A percentile compares a stretch with the other conserved stretches of the same genome.
Evolutionary conservation across 495 filamentous ascomycete genomes (phyloP).

Genomic region (Coniosporium apollinis): DNA sequence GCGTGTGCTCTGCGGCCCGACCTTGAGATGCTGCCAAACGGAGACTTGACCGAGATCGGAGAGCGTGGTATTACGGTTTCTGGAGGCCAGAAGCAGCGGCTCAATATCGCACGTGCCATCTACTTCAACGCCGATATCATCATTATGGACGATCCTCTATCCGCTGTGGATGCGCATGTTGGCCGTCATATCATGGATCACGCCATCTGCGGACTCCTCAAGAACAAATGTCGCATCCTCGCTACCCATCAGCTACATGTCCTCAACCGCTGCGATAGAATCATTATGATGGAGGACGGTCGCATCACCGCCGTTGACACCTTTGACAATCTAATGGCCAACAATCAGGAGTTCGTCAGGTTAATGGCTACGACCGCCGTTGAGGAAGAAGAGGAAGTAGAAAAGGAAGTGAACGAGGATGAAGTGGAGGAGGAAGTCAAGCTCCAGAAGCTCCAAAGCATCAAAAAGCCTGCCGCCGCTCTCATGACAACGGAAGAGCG

Average conservation of each 20-base stretch:
- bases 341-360: slow-evolving; percentile 54
- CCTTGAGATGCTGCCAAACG: slow-evolving; percentile 56
- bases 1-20: slow-evolving; percentile 58
- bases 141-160: slow-evolving; percentile 36
- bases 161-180: slow-evolving; percentile 36
- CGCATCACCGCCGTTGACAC: slow-evolving; percentile 71
- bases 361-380: slow-evolving; percentile 72
- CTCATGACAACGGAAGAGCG: slow-evolving; percentile 90
- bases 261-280: slow-evolving; percentile 71
- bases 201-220: slow-evolving; percentile 77
- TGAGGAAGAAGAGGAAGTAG: slow-evolving; percentile 42
- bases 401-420: slow-evolving; percentile 26
- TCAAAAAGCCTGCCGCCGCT: slow-evolving; percentile 35
- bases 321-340: slow-evolving; percentile 66
- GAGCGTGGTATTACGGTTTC: slow-evolving; percentile 68
- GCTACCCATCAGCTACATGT: slow-evolving; percentile 94
- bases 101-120: slow-evolving; percentile 43
- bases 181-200: slow-evolving; percentile 93
- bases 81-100: slow-evolving; percentile 68
- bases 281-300: slow-evolving; percentile 82
- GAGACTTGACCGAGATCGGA: slow-evolving; percentile 61
- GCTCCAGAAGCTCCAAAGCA: slow-evolving; percentile 36
- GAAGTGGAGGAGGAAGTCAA: slow-evolving; percentile 30
- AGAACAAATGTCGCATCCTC: slow-evolving; percentile 75
- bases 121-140: slow-evolving; percentile 35